A percentile compares a stretch with the other conserved stretches of the same genome.
Evolutionary conservation across 2,329 filamentous ascomycete species (phyloP).

Genomic region (Fonsecaea nubica): DNA sequence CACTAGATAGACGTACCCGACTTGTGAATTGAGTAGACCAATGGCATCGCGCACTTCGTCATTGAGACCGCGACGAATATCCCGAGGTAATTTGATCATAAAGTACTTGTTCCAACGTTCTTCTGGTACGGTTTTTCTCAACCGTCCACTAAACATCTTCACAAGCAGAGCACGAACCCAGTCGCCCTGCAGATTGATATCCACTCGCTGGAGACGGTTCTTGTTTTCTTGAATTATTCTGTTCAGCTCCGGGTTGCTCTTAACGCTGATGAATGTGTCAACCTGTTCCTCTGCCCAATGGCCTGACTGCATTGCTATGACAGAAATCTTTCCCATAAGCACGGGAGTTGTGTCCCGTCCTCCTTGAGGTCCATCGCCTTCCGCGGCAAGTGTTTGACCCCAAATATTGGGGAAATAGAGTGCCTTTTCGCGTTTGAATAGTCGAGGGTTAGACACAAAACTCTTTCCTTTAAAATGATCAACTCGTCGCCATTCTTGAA

Average conservation of each 20-base stretch:
- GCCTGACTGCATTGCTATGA: conserved; percentile 82
- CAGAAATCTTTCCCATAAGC: conserved; percentile 73
- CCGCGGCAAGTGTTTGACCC: conserved; percentile 70
- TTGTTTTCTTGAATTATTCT: conserved; percentile 61
- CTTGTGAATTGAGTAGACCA: conserved; percentile 82
- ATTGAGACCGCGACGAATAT: conserved; percentile 56
- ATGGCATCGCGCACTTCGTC: conserved; percentile 65
- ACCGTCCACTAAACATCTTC: conserved; percentile 58
- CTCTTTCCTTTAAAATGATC: conserved; percentile 85
- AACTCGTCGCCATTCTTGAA: conserved; percentile 92
- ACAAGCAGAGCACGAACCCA: conserved; percentile 66
- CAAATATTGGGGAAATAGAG: conserved; percentile 93
- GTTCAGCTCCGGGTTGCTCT: conserved; percentile 73
- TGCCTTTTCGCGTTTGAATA: conserved; percentile 81
- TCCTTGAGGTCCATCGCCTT: conserved; percentile 52
- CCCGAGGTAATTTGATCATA: conserved; percentile 54
- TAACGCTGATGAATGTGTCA: conserved; percentile 70
- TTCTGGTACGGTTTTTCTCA: conserved; percentile 56
- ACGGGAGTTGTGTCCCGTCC: conserved; percentile 75
- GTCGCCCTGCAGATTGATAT: conserved; percentile 89
- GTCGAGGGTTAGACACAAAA: conserved; percentile 81
- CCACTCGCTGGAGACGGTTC: conserved; percentile 73
- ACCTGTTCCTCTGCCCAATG: conserved; percentile 86
- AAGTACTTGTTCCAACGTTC: conserved; percentile 66
- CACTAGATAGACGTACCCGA: conserved; percentile 91